These are phyloP conservation scores for Trypanosoma rangeli DNA, from an alignment of 208 protist species.

Conservation along the genomic window DNA sequence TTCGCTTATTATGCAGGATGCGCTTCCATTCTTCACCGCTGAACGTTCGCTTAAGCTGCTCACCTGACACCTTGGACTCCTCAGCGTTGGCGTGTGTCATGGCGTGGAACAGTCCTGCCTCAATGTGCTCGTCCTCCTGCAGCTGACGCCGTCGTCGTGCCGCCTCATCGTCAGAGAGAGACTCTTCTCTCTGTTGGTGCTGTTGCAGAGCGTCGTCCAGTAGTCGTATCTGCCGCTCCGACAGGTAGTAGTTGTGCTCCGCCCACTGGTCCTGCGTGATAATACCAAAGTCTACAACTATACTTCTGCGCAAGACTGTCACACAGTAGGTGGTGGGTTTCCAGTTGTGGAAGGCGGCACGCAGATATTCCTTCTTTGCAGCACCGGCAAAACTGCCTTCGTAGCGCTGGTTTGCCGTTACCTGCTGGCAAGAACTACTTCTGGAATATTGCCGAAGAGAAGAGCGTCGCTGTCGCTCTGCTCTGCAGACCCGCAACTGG, in stretches of 20 bases:
- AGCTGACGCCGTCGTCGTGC: slow-evolving; percentile 13
- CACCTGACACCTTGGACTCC: slow-evolving; percentile 30
- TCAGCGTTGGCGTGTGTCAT: slow-evolving; percentile 17
- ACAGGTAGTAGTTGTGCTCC: slow-evolving; percentile 50
- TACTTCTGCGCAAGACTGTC: slow-evolving; percentile 67
- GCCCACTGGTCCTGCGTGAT: slow-evolving; percentile 14
- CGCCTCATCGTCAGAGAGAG: slow-evolving; percentile 27
- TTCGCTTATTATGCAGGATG: slow-evolving; percentile 60
- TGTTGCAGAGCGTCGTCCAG: slow-evolving; percentile 59
- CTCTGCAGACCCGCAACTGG: slow-evolving; percentile 58
- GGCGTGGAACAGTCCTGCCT: slow-evolving; percentile 55
- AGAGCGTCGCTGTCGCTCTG: slow-evolving; percentile 22
- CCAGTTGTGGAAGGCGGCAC: slow-evolving; percentile 73
- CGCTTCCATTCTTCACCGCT: slow-evolving; percentile 62
- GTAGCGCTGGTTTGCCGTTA: slow-evolving; percentile 38
- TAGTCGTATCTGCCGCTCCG: slow-evolving; percentile 51
- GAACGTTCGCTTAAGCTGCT: slow-evolving; percentile 28
- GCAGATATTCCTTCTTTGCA: slow-evolving; percentile 77
- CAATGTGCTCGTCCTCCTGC: slow-evolving; percentile 29
- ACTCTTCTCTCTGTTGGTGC: slow-evolving; percentile 31
- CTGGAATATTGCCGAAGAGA: slow-evolving; percentile 9
- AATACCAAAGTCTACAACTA: slow-evolving; percentile 60
- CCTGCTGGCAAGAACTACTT: background rate
- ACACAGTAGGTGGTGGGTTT: slow-evolving; percentile 70
- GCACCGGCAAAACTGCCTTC: slow-evolving; percentile 64